A percentile compares a stretch with the other conserved stretches of the same genome.
phyloP scores from a whole-genome alignment of 805 yeast genomes.

The Kazachstania kunashirensis region DNA sequence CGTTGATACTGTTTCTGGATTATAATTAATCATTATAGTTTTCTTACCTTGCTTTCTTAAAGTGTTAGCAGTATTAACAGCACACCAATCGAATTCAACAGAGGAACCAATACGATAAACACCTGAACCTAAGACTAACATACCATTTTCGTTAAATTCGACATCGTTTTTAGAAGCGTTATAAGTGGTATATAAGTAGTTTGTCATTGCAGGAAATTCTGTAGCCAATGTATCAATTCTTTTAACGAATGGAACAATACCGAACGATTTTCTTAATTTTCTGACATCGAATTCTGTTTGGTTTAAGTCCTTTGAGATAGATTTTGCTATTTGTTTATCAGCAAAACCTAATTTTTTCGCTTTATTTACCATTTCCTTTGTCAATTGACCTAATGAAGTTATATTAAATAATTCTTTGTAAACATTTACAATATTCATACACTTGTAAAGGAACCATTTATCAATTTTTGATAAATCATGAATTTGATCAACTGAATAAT shows the following conservation, averaged over 20 bases:
- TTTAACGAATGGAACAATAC: slow-evolving; percentile 87
- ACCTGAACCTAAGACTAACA: slow-evolving; percentile 96
- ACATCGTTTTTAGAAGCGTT: slow-evolving; percentile 84
- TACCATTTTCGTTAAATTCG: slow-evolving; percentile 78
- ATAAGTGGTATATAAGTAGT: slow-evolving; percentile 91
- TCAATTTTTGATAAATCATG: slow-evolving; percentile 90
- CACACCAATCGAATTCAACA: slow-evolving; percentile 99
- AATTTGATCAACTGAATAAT: slow-evolving; percentile 82
- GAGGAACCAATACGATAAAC: slow-evolving; percentile 98
- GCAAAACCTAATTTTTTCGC: slow-evolving; percentile 94
- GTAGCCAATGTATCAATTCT: slow-evolving; percentile 97
- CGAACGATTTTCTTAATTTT: slow-evolving; percentile 66
- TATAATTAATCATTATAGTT: slow-evolving; percentile 94
- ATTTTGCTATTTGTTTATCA: slow-evolving; percentile 81
- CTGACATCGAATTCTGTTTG: slow-evolving; percentile 70
- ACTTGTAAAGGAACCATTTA: slow-evolving; percentile 89
- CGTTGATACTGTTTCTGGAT: slow-evolving; percentile 97
- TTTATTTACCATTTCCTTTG: slow-evolving; percentile 57
- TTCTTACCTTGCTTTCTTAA: slow-evolving; percentile 77
- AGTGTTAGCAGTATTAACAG: slow-evolving; percentile 92
- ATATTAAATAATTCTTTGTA: slow-evolving; percentile 67
- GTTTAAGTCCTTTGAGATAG: slow-evolving; percentile 42
- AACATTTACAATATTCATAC: slow-evolving; percentile 86
- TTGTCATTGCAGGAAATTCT: slow-evolving; percentile 95
- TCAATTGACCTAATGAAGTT: slow-evolving; percentile 49